Base-by-base conservation (phyloP, 2,329 filamentous ascomycete genomes). In the Didymella exigua region DNA sequence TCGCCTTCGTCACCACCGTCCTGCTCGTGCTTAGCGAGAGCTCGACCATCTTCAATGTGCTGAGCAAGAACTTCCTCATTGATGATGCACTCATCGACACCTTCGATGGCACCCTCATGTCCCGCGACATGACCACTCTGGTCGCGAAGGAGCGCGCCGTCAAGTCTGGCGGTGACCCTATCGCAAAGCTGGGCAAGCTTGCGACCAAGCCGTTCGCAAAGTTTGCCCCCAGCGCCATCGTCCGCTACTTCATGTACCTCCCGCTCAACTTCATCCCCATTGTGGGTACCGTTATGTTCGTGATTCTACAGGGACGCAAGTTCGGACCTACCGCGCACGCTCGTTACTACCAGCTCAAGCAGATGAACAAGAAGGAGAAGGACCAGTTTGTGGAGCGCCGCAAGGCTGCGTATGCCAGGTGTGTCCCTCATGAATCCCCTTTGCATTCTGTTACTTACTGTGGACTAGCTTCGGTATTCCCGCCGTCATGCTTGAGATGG, bases 211-310 rank as follows among this genome's bases (percentile, higher is more conserved):
- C 83, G 0, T 83, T 86, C 54, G 76, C 75, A 23, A 78, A 81
- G 56, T 82, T 82, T 52, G 78, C 79, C 0, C 79, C 82, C 1
- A 75, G 76, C 66, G 86, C 88, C 7, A 75, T 96, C 38, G 78
- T 96, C 33, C 82, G 90, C 36, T 93, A 93, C 67, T 71, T 96
- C 60, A 84, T 97, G 77, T 95, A 96, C 72, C 81, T 96, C 36
- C 93, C 93, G 10, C 82, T 98, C 57, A 98, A 97, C 78, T 92
- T 96, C 71, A 92, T 98, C 47, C 93, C 93, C 0, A 83, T 97
- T 0, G 85, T 96, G 16, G 93, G 93, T 5, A 96, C 93, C 0
- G 78, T 87, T 7, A 78, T 92, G 4, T 98, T 96, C 74, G 83
- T 97, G 29, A 73, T 89, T 24, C 72, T 96, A 14, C 91, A 96